Evolutionary conservation across 1,139 yeast species (phyloP).

Genomic region (Geotrichum phurueaensis): DNA sequence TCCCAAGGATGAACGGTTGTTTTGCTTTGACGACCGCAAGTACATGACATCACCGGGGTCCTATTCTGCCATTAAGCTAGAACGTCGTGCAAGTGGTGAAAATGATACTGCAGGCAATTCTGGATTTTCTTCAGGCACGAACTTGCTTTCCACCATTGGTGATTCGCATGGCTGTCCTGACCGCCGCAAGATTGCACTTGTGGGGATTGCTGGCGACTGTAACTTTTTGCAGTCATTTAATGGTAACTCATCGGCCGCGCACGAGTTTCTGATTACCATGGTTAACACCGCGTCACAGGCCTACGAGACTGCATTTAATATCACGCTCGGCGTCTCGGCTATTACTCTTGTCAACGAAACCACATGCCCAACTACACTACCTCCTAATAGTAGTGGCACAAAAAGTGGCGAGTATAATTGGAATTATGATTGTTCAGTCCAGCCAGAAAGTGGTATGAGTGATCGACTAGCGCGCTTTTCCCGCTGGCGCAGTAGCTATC

Average conservation of each 20-base stretch:
- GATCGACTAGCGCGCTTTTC: conserved; percentile 33
- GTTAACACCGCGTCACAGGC: conserved; percentile 37
- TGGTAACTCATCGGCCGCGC: conserved; percentile 29
- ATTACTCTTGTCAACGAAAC: conserved; percentile 24
- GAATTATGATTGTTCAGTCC: conserved; percentile 32
- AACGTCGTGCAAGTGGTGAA: conserved; percentile 15
- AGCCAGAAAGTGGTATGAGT: conserved; percentile 24
- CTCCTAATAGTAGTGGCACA: conserved; percentile 10
- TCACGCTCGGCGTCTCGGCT: conserved; percentile 33
- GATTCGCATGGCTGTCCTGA: conserved; percentile 35
- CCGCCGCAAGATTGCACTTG: conserved; percentile 31
- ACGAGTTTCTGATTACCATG: conserved; percentile 32
- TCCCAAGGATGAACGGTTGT: background rate
- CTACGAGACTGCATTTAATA: conserved; percentile 36
- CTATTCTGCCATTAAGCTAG: background rate
- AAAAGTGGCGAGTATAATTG: conserved; percentile 23
- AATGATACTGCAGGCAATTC: conserved; percentile 26
- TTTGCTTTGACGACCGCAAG: background rate
- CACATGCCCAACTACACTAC: conserved; percentile 29
- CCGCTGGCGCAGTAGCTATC: conserved; percentile 33
- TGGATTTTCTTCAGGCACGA: conserved; percentile 31
- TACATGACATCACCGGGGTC: background rate
- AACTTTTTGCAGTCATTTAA: conserved; percentile 32
- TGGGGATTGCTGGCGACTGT: conserved; percentile 40
- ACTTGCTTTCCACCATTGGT: conserved; percentile 32